Evolutionary conservation across 2,329 filamentous ascomycete species (phyloP).

Genomic region (Colletotrichum viniferum): DNA sequence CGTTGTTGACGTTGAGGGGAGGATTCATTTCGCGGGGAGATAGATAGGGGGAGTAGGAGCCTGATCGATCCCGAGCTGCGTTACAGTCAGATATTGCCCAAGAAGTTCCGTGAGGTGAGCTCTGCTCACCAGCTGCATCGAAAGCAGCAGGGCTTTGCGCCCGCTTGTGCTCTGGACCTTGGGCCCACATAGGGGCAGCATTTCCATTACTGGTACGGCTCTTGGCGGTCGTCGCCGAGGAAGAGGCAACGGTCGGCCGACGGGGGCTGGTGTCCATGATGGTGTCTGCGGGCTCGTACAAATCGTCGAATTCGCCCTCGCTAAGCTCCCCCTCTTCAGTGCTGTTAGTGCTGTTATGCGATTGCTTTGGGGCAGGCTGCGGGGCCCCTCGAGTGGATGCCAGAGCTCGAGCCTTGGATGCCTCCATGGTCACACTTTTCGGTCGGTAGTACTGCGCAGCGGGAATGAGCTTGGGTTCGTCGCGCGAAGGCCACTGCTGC

Average conservation of each 20-base stretch:
- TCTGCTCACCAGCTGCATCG: neutral
- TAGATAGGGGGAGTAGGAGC: conserved; percentile 57
- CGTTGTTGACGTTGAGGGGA: neutral
- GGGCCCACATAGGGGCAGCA: neutral
- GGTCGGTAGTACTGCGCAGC: conserved; percentile 20
- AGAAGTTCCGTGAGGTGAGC: neutral
- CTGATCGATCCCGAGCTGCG: conserved; percentile 47
- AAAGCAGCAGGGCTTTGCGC: neutral
- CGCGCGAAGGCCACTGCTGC: conserved; percentile 9
- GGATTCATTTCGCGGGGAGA: conserved; percentile 51
- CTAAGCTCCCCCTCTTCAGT: conserved; percentile 76
- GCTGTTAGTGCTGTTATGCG: conserved; percentile 13
- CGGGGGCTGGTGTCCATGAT: neutral
- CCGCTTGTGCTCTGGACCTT: neutral
- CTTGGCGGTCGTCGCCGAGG: neutral
- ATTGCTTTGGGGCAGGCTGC: neutral
- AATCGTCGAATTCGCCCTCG: conserved; percentile 67
- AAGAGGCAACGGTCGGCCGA: neutral
- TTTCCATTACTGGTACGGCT: neutral
- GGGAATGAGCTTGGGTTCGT: conserved; percentile 21
- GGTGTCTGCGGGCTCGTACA: conserved; percentile 50
- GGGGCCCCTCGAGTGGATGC: neutral
- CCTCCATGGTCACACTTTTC: conserved; percentile 23
- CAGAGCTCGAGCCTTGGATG: neutral
- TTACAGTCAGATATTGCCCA: neutral